Evolutionary conservation across 345 rosid species (phyloP).

Genomic region (Odontarrhena argentea): DNA sequence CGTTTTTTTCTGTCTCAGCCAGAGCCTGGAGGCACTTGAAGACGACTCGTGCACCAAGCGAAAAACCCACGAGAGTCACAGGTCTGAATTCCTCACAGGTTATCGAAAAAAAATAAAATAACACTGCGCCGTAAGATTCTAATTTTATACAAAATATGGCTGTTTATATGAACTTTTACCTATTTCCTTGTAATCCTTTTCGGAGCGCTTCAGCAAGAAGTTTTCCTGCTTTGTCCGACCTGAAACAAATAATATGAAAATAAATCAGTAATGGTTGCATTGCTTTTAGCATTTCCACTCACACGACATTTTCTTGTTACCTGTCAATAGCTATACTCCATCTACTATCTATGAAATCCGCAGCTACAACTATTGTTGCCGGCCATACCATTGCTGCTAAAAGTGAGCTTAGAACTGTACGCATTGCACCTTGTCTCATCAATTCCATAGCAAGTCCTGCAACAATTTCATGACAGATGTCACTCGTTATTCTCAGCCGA

Average conservation of each 20-base stretch:
- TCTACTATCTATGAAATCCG: conserved; percentile 87
- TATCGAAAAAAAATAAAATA: neutral
- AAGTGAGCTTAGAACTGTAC: conserved; percentile 74
- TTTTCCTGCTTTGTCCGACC: conserved; percentile 92
- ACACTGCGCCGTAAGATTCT: neutral
- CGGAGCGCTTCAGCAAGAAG: conserved; percentile 86
- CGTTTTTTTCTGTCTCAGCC: conserved; percentile 71
- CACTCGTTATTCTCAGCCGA: conserved; percentile 20
- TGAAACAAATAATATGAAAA: conserved; percentile 39
- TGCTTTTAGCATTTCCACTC: conserved; percentile 7
- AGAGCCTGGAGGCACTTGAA: conserved; percentile 89
- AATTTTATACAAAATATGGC: neutral
- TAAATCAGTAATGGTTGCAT: conserved; percentile 1
- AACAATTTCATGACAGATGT: conserved; percentile 34
- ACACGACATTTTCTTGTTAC: conserved; percentile 36
- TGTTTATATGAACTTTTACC: conserved; percentile 46
- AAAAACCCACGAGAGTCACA: conserved; percentile 87
- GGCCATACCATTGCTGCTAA: conserved; percentile 90
- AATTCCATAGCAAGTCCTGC: conserved; percentile 75
- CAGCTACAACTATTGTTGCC: conserved; percentile 67
- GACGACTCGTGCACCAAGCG: conserved; percentile 91
- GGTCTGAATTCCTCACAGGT: conserved; percentile 78
- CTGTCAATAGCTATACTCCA: conserved; percentile 88
- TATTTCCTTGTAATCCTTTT: conserved; percentile 92
- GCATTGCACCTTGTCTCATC: conserved; percentile 94